These are phyloP conservation scores for Narthecium ossifragum DNA, from an alignment of 106 monocot genomes.

Conservation along the genomic window DNA sequence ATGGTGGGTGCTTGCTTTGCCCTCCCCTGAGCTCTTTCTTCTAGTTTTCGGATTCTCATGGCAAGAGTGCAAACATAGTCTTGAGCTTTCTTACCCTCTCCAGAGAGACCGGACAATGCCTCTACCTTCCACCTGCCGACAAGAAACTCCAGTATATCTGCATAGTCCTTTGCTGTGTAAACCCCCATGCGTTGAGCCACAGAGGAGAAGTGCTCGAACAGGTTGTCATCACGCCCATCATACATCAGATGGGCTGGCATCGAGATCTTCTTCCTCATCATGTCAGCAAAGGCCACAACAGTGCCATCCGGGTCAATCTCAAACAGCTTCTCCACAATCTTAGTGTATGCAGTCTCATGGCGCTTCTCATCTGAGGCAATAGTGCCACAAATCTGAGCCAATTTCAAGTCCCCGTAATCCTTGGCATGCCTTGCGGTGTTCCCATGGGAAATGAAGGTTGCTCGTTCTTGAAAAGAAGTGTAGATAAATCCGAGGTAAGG, in stretches of 20 bases:
- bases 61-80: conserved; percentile 29
- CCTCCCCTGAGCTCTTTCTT: conserved; percentile 25
- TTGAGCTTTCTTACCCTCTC: conserved; percentile 26
- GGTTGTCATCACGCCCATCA: conserved; percentile 41
- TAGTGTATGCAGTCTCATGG: conserved; percentile 60
- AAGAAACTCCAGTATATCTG: conserved; percentile 56
- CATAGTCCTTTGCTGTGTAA: conserved; percentile 57
- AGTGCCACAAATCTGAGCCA: conserved; percentile 54
- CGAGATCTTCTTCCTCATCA: conserved; percentile 66
- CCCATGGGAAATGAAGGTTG: conserved; percentile 65
- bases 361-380: conserved; percentile 66
- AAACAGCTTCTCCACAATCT: conserved; percentile 63
- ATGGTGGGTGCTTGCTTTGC: conserved; percentile 2
- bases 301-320: conserved; percentile 56
- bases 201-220: conserved; percentile 46
- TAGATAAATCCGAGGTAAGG: conserved; percentile 61
- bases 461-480: conserved; percentile 61
- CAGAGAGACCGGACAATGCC: conserved; percentile 21
- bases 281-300: conserved; percentile 44
- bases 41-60: conserved; percentile 18
- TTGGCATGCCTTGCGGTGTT: conserved; percentile 60
- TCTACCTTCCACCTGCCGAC: conserved; percentile 48
- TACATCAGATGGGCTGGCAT: conserved; percentile 67
- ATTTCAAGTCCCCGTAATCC: conserved; percentile 47
- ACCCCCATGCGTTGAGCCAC: conserved; percentile 48